Conservation (phyloP, 2,329 filamentous ascomycete species). For the Colletotrichum gloeosporioides region DNA sequence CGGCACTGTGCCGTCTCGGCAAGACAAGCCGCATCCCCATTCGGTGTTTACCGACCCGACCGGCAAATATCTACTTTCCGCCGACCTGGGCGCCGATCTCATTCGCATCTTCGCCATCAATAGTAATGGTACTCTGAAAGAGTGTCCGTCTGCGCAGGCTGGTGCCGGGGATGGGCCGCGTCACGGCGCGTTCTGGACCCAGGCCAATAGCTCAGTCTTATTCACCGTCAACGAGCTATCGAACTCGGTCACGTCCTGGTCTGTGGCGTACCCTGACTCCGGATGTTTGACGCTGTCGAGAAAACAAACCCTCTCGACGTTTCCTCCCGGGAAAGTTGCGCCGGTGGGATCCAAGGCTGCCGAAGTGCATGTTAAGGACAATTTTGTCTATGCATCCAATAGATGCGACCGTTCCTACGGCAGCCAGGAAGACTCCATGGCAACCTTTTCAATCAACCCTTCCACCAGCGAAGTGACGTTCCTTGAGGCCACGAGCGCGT, state of each 20-base stretch:
- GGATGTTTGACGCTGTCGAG: constrained; percentile 52
- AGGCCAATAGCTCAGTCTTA: constrained; percentile 32
- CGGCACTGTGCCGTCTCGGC: constrained; percentile 51
- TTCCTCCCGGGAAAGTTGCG: constrained; percentile 44
- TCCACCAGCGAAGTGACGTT: constrained; percentile 55
- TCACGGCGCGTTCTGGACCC: constrained; percentile 55
- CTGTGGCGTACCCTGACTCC: constrained; percentile 46
- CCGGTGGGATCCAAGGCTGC: constrained; percentile 56
- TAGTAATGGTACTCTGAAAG: constrained; percentile 47
- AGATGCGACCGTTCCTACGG: constrained; percentile 64
- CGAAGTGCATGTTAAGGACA: constrained; percentile 58
- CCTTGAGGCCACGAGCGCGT: constrained; percentile 59
- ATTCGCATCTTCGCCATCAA: constrained; percentile 59
- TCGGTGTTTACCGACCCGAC: constrained; percentile 54
- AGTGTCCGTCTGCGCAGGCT: constrained; percentile 47
- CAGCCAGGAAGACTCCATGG: constrained; percentile 59
- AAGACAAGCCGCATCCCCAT: constrained; percentile 62
- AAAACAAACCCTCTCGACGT: constrained; percentile 52
- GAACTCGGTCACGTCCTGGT: constrained; percentile 56
- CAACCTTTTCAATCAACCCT: constrained; percentile 52
- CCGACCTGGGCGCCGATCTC: constrained; percentile 60
- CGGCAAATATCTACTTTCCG: constrained; percentile 52
- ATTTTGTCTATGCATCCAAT: constrained; percentile 67
- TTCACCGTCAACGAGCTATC: constrained; percentile 54
- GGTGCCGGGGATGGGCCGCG: constrained; percentile 56